Evolutionary conservation across 768 basidiomycete genomes (phyloP).

Genomic region (Stropharia rugosoannulata): DNA sequence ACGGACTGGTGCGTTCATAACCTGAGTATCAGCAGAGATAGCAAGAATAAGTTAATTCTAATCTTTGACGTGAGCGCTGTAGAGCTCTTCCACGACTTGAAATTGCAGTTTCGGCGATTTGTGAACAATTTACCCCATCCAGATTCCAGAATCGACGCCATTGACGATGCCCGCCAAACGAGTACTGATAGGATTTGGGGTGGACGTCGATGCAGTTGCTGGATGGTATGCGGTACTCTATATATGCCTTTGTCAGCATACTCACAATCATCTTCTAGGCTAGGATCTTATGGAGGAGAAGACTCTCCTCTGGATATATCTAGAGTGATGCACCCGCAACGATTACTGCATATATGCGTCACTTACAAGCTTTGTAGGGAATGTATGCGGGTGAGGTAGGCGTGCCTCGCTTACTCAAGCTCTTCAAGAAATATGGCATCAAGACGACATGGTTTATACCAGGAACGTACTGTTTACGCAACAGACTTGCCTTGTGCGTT

Average conservation of each 20-base stretch:
- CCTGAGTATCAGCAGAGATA: background rate
- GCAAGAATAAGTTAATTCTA: background rate
- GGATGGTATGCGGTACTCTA: constrained; percentile 49
- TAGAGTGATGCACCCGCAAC: constrained; percentile 33
- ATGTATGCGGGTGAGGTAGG: constrained; percentile 81
- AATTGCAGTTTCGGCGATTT: background rate
- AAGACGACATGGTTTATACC: constrained; percentile 78
- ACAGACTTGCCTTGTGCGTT: background rate
- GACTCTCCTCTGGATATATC: constrained; percentile 71
- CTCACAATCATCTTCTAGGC: constrained; percentile 33
- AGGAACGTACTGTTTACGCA: constrained; percentile 30
- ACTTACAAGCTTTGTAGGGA: constrained; percentile 32
- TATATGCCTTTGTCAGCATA: background rate
- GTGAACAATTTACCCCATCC: background rate
- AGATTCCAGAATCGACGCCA: too few species aligned
- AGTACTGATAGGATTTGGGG: constrained; percentile 60
- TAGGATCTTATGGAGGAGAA: constrained; percentile 76
- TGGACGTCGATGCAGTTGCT: constrained; percentile 77
- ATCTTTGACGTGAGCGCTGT: background rate
- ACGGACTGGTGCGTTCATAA: background rate
- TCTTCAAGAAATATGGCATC: constrained; percentile 69
- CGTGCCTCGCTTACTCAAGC: constrained; percentile 61
- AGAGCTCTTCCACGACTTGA: too few species aligned
- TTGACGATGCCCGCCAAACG: constrained; percentile 48
- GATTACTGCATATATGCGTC: background rate